Evolutionary conservation across 2,329 filamentous ascomycete genomes (phyloP), one percentile per base, ranked within the genome.

Genomic region (Ceratocystis cubensis): DNA sequence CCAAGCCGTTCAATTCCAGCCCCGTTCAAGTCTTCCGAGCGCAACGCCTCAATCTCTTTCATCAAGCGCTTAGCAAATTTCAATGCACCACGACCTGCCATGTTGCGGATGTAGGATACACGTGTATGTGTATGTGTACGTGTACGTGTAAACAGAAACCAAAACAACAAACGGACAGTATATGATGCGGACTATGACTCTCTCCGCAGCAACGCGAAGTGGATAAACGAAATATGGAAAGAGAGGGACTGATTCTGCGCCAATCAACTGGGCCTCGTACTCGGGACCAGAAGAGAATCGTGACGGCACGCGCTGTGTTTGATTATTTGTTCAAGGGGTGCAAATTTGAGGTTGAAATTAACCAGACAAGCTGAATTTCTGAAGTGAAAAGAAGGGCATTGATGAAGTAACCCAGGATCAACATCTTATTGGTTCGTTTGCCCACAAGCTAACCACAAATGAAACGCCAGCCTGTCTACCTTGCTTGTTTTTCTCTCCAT

Each of bases 1-100:
- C 81, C 82, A 3, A 86, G 80, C 13, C 83, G 78, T 75, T 85
- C 82, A 70, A 86, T 82, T 59, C 74, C 73, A 69, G 76, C 73
- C 72, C 84, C 82, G 28, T 61, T 46, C 7, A 62, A 17, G 37
- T 63, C 50, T 44, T 44, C n/a, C 69, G 73, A 74, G 69, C 76
- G 76, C 81, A 79, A 84, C 45, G 75, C 76, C 41, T 80, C 78
- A 64, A 86, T 76, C 73, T 87, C 84, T 71, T 81, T 82, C 69
- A 85, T 73, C 68, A 87, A 78, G 28, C 84, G 80, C 72, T 81
- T 82, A 41, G 80, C 77, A 25, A 83, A 82, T 70, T 75, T 68
- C 28, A 65, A 53, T 25, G 67, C 78, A 70, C 78, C 78, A 46
- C 64, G 64, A n/a, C 56, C 64, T 37, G 79, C 80, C 80, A 85